These are phyloP conservation scores for Borovskyia barvae DNA, from an alignment of 208 protist species.

Conservation along the genomic window DNA sequence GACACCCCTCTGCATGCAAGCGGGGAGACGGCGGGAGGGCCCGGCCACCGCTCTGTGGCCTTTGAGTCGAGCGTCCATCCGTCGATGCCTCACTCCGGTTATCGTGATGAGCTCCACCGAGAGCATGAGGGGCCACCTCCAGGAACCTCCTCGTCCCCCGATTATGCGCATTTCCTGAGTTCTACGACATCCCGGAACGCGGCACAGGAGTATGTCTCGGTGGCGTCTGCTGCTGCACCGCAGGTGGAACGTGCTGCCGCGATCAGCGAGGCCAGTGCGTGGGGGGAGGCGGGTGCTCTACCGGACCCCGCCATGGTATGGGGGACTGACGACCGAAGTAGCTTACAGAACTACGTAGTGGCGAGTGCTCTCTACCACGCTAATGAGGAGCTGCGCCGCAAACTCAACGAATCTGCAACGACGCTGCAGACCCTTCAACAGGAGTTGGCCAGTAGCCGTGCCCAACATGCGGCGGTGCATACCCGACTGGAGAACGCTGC, in stretches of 20 bases:
- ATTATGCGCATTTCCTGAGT: too few species aligned
- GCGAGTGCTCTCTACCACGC: conserved; percentile 82
- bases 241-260: conserved; percentile 32
- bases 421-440: conserved; percentile 69
- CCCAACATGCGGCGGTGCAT: conserved; percentile 34
- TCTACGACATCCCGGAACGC: not conserved
- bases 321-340: conserved; percentile 69
- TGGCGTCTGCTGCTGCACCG: conserved; percentile 37
- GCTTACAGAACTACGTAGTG: conserved; percentile 74
- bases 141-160: too few species aligned
- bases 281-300: conserved; percentile 30
- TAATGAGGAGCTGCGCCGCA: conserved; percentile 83
- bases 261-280: conserved; percentile 31
- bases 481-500: conserved; percentile 51
- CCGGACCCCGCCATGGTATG: conserved; percentile 88
- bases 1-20: too few species aligned
- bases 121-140: too few species aligned
- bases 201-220: conserved; percentile 36
- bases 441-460: conserved; percentile 59
- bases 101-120: too few species aligned
- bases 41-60: too few species aligned
- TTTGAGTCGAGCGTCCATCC: too few species aligned
- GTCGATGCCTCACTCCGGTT: too few species aligned
- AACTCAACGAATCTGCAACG: conserved; percentile 67
- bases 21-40: too few species aligned